Percentiles rank a stretch among this genome's conserved stretches.
Evolutionary conservation across 2,329 filamentous ascomycete genomes (phyloP).

Genomic region (Microsporum canis): DNA sequence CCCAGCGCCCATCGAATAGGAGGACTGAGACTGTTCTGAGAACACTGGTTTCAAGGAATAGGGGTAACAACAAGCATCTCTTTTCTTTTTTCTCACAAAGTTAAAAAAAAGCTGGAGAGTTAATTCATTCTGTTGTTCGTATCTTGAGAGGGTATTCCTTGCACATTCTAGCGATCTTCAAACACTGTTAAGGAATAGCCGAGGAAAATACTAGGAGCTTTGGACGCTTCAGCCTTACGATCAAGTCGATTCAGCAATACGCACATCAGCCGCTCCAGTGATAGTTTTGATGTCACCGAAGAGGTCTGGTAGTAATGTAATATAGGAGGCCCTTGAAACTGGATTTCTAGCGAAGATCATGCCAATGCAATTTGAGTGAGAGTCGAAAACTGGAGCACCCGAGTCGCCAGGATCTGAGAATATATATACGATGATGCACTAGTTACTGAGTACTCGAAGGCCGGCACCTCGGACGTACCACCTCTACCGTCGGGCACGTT

Average conservation of each 20-base stretch:
- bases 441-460: background rate
- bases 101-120: no score
- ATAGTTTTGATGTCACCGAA: background rate
- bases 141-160: no score
- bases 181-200: no score
- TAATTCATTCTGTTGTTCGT: no score
- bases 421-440: background rate
- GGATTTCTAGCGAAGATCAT: constrained; percentile 5
- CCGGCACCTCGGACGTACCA: background rate
- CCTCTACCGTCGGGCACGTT: background rate
- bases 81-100: no score
- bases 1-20: no score
- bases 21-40: no score
- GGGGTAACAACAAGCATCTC: no score
- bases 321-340: background rate
- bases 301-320: background rate
- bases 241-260: background rate
- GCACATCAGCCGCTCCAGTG: background rate
- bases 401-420: constrained; percentile 3
- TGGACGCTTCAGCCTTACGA: no score
- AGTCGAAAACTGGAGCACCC: constrained; percentile 6
- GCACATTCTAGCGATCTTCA: no score
- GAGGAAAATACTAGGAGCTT: no score
- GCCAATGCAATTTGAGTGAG: background rate
- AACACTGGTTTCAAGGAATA: no score